A percentile compares a stretch with the other conserved stretches of the same genome.
These are phyloP conservation scores for Polyporus tsugae DNA, from an alignment of 1,284 basidiomycete genomes.

Conservation along the genomic window DNA sequence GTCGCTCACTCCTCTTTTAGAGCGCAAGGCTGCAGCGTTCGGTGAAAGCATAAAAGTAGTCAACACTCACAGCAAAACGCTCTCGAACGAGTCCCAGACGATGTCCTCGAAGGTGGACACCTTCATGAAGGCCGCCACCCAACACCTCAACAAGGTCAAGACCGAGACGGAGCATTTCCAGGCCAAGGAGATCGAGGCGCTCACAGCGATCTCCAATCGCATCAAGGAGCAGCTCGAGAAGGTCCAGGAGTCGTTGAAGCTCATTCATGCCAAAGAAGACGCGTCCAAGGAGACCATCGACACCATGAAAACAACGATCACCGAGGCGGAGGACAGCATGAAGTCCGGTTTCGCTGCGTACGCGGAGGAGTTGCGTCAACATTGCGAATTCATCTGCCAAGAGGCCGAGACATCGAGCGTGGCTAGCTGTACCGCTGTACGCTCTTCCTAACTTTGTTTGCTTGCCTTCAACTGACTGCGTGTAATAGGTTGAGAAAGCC, in stretches of 20 bases:
- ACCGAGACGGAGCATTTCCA: conserved; percentile 65
- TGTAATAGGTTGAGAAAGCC: conserved; percentile 58
- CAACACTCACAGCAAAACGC: conserved; percentile 64
- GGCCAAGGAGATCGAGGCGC: conserved; percentile 61
- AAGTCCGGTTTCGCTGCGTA: conserved; percentile 61
- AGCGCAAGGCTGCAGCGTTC: conserved; percentile 78
- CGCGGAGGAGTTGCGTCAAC: conserved; percentile 58
- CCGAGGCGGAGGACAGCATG: conserved; percentile 61
- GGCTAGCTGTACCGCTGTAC: conserved; percentile 53
- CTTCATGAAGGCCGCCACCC: conserved; percentile 65
- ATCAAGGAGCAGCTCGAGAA: conserved; percentile 69
- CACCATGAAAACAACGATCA: conserved; percentile 55
- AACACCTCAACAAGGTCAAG: conserved; percentile 61
- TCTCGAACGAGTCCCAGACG: conserved; percentile 58
- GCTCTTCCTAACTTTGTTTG: conserved; percentile 25
- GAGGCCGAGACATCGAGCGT: conserved; percentile 54
- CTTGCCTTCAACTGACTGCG: conserved; percentile 11
- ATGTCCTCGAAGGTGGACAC: conserved; percentile 69
- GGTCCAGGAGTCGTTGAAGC: conserved; percentile 64
- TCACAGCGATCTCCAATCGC: conserved; percentile 59
- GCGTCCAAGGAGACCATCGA: conserved; percentile 62
- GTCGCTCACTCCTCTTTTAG: conserved; percentile 48
- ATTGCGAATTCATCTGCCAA: conserved; percentile 55
- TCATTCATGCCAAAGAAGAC: conserved; percentile 64
- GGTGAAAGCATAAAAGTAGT: conserved; percentile 74